Conservation (phyloP, 1,284 basidiomycete genomes). For the Sphaerobolus stellatus region DNA sequence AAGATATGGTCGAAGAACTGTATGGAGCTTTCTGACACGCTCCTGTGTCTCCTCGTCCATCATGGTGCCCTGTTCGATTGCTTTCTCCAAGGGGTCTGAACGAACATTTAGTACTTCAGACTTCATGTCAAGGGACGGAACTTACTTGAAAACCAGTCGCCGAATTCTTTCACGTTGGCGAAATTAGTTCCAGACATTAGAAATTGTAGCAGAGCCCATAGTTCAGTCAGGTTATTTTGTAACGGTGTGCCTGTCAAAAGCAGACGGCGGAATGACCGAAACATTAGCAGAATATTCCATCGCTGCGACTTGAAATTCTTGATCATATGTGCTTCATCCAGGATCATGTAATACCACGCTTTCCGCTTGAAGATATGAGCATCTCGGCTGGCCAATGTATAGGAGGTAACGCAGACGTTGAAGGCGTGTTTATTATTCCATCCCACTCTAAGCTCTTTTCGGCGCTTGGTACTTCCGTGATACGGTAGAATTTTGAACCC, state of each 20-base stretch:
- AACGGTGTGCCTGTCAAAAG: slow-evolving; percentile 92
- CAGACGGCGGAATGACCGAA: slow-evolving; percentile 85
- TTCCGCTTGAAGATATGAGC: slow-evolving; percentile 95
- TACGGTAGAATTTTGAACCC: slow-evolving; percentile 93
- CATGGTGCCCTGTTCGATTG: slow-evolving; percentile 82
- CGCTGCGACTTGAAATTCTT: slow-evolving; percentile 96
- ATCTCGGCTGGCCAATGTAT: slow-evolving; percentile 90
- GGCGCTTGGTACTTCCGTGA: slow-evolving; percentile 87
- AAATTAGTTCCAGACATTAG: slow-evolving; percentile 94
- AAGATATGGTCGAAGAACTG: slow-evolving; percentile 90
- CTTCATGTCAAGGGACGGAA: slow-evolving; percentile 10
- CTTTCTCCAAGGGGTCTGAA: slow-evolving; percentile 88
- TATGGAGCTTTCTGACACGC: slow-evolving; percentile 89
- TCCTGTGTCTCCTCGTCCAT: slow-evolving; percentile 85
- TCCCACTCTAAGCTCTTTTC: slow-evolving; percentile 90
- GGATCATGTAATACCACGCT: slow-evolving; percentile 94
- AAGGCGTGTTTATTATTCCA: slow-evolving; percentile 94
- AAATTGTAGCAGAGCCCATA: slow-evolving; percentile 95
- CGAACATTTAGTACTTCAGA: slow-evolving; percentile 6
- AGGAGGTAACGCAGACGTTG: slow-evolving; percentile 96
- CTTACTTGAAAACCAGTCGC: slow-evolving; percentile 95
- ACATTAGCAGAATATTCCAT: slow-evolving; percentile 94
- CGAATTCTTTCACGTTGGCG: slow-evolving; percentile 92
- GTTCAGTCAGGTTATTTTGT: slow-evolving; percentile 94
- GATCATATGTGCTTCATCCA: slow-evolving; percentile 98